These are phyloP conservation scores for Microdochium trichocladiopsis DNA, from an alignment of 2,329 filamentous ascomycete species.

Conservation along the genomic window DNA sequence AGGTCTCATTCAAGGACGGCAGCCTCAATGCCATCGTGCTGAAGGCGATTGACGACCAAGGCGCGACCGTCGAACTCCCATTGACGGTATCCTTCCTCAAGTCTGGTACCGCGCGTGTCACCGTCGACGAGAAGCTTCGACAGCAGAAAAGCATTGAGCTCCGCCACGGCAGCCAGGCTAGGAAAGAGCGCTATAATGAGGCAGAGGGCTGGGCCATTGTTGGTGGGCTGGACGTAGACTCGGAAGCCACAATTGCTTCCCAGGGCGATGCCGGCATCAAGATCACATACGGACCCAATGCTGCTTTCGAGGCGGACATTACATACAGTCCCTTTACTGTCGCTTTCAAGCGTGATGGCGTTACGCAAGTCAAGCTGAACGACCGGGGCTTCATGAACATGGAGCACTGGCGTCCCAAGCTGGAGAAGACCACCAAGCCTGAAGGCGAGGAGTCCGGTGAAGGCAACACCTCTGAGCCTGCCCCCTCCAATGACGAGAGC, in stretches of 20 bases:
- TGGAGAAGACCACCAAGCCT: conserved; percentile 47
- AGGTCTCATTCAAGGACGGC: conserved; percentile 71
- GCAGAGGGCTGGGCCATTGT: conserved; percentile 80
- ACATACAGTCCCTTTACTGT: conserved; percentile 76
- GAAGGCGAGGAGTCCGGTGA: conserved; percentile 48
- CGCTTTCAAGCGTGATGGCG: conserved; percentile 78
- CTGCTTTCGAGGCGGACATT: conserved; percentile 76
- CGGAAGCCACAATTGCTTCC: conserved; percentile 59
- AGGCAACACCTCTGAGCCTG: conserved; percentile 29
- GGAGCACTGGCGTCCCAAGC: conserved; percentile 90
- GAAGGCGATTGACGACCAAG: conserved; percentile 63
- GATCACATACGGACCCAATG: conserved; percentile 70
- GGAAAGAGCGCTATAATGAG: conserved; percentile 94
- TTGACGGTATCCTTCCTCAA: conserved; percentile 83
- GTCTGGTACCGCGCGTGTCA: conserved; percentile 80
- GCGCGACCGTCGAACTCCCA: conserved; percentile 70
- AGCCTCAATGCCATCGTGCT: conserved; percentile 73
- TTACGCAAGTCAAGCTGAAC: conserved; percentile 81
- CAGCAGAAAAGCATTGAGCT: conserved; percentile 84
- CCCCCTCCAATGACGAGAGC: conserved; percentile 62
- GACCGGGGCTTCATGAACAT: conserved; percentile 84
- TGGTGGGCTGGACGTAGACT: conserved; percentile 69
- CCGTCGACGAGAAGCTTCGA: conserved; percentile 85
- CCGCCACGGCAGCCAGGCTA: conserved; percentile 72
- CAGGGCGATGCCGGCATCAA: conserved; percentile 63